phyloP scores from a whole-genome alignment of 345 rosid genomes.

The Eutrema yunnanense region DNA sequence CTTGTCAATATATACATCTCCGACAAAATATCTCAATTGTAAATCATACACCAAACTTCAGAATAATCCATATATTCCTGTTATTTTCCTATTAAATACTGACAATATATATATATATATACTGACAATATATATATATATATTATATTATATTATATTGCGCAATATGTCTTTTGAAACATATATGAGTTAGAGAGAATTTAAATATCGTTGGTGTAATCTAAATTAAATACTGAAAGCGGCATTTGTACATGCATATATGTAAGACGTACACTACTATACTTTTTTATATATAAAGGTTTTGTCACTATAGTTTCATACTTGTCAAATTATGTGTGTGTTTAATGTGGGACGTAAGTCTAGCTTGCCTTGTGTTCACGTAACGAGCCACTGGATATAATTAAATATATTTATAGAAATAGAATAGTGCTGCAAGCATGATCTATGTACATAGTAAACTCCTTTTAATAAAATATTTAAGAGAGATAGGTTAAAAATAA shows the following conservation, averaged over 20 bases:
- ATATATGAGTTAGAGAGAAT: neutral
- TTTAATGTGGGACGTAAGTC: conserved; percentile 24
- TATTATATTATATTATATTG: neutral
- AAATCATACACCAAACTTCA: neutral
- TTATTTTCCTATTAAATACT: too few species aligned
- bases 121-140: too few species aligned
- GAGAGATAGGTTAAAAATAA: neutral
- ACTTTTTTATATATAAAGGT: neutral
- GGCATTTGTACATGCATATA: conserved; percentile 18
- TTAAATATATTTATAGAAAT: neutral
- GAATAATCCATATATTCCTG: neutral
- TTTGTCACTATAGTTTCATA: conserved; percentile 6
- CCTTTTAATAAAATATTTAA: neutral
- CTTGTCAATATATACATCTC: conserved; percentile 25
- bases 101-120: too few species aligned
- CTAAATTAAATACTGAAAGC: conserved; percentile 4
- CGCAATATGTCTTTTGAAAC: neutral
- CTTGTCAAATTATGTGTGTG: conserved; percentile 12
- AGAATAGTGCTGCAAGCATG: neutral
- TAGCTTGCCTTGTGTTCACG: conserved; percentile 32
- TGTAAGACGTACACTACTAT: conserved; percentile 9
- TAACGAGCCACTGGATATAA: conserved; percentile 3
- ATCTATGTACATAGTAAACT: neutral
- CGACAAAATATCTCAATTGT: conserved; percentile 23
- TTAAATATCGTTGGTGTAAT: neutral